Evolutionary conservation across 768 basidiomycete genomes (phyloP).

Genomic region (Podaxis mareebaensis): DNA sequence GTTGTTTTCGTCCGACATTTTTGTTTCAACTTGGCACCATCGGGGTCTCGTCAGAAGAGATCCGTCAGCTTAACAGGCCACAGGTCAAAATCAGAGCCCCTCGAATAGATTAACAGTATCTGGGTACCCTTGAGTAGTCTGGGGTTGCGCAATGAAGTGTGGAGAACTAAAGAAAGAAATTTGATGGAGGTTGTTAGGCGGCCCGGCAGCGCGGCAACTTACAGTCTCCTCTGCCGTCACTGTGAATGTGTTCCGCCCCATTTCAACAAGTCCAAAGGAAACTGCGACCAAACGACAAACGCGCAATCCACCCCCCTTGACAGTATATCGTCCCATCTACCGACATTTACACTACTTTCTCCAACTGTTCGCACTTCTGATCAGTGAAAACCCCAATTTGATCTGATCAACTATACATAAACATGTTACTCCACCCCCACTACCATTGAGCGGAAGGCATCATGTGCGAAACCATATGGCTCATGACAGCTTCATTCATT

Average conservation of each 20-base stretch:
- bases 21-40: background rate
- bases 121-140: background rate
- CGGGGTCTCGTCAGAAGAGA: background rate
- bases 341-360: no score
- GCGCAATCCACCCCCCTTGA: background rate
- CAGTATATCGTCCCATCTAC: no score
- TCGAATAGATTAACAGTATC: background rate
- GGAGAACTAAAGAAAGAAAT: background rate
- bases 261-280: background rate
- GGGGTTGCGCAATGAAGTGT: background rate
- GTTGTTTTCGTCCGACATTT: background rate
- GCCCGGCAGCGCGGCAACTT: background rate
- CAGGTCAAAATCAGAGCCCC: background rate
- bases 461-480: slow-evolving; percentile 6
- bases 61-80: background rate
- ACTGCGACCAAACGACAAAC: background rate
- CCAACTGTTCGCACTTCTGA: no score
- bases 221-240: background rate
- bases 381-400: no score
- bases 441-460: background rate
- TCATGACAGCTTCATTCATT: background rate
- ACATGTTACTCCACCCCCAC: no score
- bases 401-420: no score
- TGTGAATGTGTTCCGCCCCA: background rate
- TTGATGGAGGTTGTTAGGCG: background rate